These are phyloP conservation scores for Aspergillus unguis DNA, from an alignment of 2,329 filamentous ascomycete species.

Conservation along the genomic window DNA sequence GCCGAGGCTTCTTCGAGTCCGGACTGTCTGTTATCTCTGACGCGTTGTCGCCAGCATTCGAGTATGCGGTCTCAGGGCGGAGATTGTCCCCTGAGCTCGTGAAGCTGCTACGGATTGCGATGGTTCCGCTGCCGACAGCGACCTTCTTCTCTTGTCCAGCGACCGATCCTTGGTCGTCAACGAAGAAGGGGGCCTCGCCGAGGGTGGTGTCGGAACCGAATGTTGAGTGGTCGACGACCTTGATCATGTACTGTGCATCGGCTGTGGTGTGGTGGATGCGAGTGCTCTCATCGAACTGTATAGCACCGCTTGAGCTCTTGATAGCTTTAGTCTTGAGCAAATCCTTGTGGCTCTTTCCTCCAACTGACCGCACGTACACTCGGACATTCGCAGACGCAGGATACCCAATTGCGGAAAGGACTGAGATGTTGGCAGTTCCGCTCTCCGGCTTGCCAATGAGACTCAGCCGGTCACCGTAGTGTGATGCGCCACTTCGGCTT, in stretches of 20 bases:
- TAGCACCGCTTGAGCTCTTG: slow-evolving; percentile 64
- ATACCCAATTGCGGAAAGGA: slow-evolving; percentile 76
- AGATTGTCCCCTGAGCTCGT: slow-evolving; percentile 47
- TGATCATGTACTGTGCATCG: slow-evolving; percentile 80
- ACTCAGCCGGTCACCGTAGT: slow-evolving; percentile 51
- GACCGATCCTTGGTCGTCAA: slow-evolving; percentile 72
- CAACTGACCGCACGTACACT: slow-evolving; percentile 65
- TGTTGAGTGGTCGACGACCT: slow-evolving; percentile 78
- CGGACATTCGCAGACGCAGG: slow-evolving; percentile 75
- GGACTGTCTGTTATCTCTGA: slow-evolving; percentile 37
- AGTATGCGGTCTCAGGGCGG: slow-evolving; percentile 37
- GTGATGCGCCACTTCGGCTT: slow-evolving; percentile 47
- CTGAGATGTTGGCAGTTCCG: slow-evolving; percentile 75
- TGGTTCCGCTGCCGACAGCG: slow-evolving; percentile 66
- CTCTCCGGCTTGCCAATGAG: slow-evolving; percentile 56
- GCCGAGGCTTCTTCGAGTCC: slow-evolving; percentile 41
- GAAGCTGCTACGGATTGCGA: slow-evolving; percentile 74
- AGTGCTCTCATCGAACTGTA: slow-evolving; percentile 75
- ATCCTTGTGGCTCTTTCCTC: slow-evolving; percentile 67
- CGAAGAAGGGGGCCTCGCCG: slow-evolving; percentile 82
- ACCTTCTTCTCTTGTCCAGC: slow-evolving; percentile 68
- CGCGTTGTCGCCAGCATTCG: slow-evolving; percentile 26
- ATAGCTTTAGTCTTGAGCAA: slow-evolving; percentile 90
- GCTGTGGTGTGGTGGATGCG: slow-evolving; percentile 68
- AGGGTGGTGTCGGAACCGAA: slow-evolving; percentile 81